Percentiles rank a stretch among this genome's conserved stretches.
phyloP scores from a whole-genome alignment of 202 grass and related monocot genomes.

The Schoenoplectus tabernaemontani region DNA sequence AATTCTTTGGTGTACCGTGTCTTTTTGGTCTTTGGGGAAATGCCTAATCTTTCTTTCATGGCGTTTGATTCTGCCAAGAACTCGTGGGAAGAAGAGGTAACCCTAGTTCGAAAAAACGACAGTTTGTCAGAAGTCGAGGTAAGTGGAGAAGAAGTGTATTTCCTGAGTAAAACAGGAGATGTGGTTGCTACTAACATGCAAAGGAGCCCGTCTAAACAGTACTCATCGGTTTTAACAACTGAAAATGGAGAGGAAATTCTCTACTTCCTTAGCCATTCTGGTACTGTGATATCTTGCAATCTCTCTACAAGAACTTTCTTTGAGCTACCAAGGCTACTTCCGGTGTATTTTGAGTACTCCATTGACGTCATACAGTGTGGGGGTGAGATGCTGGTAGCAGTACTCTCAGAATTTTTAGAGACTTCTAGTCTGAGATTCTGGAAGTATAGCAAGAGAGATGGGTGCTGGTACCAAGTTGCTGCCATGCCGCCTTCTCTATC shows the following conservation, averaged over 20 bases:
- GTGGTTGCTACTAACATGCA: slow-evolving; percentile 87
- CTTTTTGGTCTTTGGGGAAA: slow-evolving; percentile 46
- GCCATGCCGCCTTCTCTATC: slow-evolving; percentile 80
- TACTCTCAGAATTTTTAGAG: slow-evolving; percentile 70
- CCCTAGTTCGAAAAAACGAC: slow-evolving; percentile 25
- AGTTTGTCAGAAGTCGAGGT: slow-evolving; percentile 1
- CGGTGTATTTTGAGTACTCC: slow-evolving; percentile 69
- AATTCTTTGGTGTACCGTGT: slow-evolving; percentile 38
- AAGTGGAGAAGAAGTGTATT: slow-evolving; percentile 36
- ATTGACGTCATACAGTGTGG: slow-evolving; percentile 66
- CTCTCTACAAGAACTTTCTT: slow-evolving; percentile 33
- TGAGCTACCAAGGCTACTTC: slow-evolving; percentile 67
- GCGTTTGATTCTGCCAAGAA: slow-evolving; percentile 42
- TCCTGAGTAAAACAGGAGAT: slow-evolving; percentile 79
- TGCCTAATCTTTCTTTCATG: slow-evolving; percentile 50
- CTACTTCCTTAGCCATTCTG: slow-evolving; percentile 71
- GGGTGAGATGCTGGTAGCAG: slow-evolving; percentile 50
- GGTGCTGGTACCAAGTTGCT: slow-evolving; percentile 57
- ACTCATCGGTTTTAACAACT: slow-evolving; percentile 44
- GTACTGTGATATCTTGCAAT: slow-evolving; percentile 66
- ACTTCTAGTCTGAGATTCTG: slow-evolving; percentile 72
- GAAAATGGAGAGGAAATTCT: slow-evolving; percentile 42
- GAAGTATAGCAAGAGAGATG: slow-evolving; percentile 32
- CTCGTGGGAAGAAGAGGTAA: slow-evolving; percentile 37
- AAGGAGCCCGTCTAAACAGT: slow-evolving; percentile 71